A percentile compares a stretch with the other conserved stretches of the same genome.
Conservation (phyloP, 805 yeast genomes). For the Pichia occidentalis region DNA sequence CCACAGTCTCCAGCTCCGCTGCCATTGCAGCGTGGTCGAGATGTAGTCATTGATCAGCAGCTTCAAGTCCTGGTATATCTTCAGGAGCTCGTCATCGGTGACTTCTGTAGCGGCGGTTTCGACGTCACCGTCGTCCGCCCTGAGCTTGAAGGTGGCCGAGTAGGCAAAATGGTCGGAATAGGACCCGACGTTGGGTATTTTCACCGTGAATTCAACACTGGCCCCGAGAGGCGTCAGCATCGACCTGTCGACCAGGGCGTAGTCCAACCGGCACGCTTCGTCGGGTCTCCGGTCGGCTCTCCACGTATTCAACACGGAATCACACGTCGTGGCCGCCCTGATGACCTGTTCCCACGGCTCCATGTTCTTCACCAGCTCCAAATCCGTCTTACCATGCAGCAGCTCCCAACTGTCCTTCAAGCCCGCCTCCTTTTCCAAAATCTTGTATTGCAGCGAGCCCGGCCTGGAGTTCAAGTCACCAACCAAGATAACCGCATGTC, state of each 20-base stretch:
- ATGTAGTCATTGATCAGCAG: constrained; percentile 40
- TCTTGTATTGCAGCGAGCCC: constrained; percentile 71
- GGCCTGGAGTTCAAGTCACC: constrained; percentile 93
- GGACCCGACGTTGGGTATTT: constrained; percentile 61
- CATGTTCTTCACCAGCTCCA: constrained; percentile 38
- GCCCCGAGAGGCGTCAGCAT: constrained; percentile 53
- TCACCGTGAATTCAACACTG: constrained; percentile 66
- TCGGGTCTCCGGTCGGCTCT: constrained; percentile 45
- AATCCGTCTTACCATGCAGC: constrained; percentile 43
- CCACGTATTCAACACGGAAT: constrained; percentile 84
- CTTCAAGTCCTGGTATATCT: constrained; percentile 46
- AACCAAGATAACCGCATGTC: constrained; percentile 80
- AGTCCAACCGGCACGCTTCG: constrained; percentile 86
- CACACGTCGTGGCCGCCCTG: constrained; percentile 84
- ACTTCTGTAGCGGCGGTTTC: neutral
- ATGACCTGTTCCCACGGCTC: constrained; percentile 56
- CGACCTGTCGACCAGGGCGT: constrained; percentile 66
- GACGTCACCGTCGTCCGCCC: neutral
- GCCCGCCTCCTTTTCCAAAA: constrained; percentile 63
- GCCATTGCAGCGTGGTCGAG: constrained; percentile 47
- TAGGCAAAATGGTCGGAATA: constrained; percentile 93
- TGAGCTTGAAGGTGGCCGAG: constrained; percentile 34
- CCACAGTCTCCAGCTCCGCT: constrained; percentile 53
- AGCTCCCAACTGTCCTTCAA: constrained; percentile 80
- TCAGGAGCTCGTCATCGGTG: constrained; percentile 14